These are phyloP conservation scores for Cyberlindnera veronae DNA, from an alignment of 805 yeast species.

Conservation along the genomic window DNA sequence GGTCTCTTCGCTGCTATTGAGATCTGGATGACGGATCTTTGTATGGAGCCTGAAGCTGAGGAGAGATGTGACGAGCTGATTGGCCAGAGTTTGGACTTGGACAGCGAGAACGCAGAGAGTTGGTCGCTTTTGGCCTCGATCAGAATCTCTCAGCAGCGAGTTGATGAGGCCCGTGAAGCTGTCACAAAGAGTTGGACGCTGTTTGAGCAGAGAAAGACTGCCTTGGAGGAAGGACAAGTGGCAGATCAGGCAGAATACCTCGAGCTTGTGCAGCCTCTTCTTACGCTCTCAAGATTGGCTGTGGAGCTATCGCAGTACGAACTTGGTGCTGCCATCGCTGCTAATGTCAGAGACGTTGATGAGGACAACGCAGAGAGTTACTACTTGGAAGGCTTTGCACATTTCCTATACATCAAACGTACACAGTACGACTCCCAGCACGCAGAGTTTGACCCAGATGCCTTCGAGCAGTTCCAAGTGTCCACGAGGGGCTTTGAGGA, in stretches of 20 bases:
- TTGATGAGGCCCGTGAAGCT: constrained; percentile 69
- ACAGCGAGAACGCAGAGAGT: constrained; percentile 61
- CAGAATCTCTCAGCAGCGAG: constrained; percentile 79
- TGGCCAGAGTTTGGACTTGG: constrained; percentile 57
- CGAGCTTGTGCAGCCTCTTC: constrained; percentile 69
- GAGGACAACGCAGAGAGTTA: constrained; percentile 80
- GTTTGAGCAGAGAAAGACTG: constrained; percentile 49
- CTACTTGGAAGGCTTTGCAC: constrained; percentile 80
- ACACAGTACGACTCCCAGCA: constrained; percentile 19
- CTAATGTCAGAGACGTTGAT: constrained; percentile 69
- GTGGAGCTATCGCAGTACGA: constrained; percentile 76
- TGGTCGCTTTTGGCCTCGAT: constrained; percentile 83
- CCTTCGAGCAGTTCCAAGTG: constrained; percentile 22
- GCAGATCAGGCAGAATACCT: constrained; percentile 51
- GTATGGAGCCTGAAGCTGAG: constrained; percentile 93
- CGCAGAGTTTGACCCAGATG: constrained; percentile 23
- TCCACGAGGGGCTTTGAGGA: constrained; percentile 13
- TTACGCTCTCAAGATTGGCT: constrained; percentile 69
- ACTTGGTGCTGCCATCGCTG: constrained; percentile 59
- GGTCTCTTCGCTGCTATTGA: constrained; percentile 86
- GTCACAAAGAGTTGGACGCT: constrained; percentile 68
- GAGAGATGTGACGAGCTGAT: constrained; percentile 69
- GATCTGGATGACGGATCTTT: constrained; percentile 96
- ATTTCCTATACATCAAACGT: constrained; percentile 47
- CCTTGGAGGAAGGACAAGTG: constrained; percentile 43